A percentile compares a stretch with the other conserved stretches of the same genome.
Evolutionary conservation across 1,139 yeast species (phyloP).

Genomic region (Geotrichum cucujoidarum): DNA sequence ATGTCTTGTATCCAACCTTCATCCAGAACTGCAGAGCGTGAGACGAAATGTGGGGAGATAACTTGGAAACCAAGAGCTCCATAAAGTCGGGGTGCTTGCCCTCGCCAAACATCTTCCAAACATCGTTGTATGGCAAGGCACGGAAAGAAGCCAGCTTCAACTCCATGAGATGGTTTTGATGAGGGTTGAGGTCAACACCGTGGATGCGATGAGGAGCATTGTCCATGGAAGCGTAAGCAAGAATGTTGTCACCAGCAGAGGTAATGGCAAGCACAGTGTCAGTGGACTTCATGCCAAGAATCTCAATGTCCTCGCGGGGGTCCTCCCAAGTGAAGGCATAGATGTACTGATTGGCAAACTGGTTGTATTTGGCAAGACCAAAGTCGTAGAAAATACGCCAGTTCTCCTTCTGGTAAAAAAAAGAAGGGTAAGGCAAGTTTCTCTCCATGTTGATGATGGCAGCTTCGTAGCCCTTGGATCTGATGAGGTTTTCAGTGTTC

Average conservation of each 20-base stretch:
- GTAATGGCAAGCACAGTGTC: constrained; percentile 80
- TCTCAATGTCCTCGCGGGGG: constrained; percentile 71
- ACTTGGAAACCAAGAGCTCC: constrained; percentile 49
- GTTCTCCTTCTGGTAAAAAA: constrained; percentile 67
- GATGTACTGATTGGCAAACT: constrained; percentile 71
- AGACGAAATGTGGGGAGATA: constrained; percentile 69
- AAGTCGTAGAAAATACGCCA: constrained; percentile 82
- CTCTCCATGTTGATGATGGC: constrained; percentile 57
- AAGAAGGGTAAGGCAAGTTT: constrained; percentile 71
- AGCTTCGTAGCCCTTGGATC: constrained; percentile 70
- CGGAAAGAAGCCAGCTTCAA: constrained; percentile 68
- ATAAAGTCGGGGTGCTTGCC: constrained; percentile 56
- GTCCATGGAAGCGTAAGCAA: constrained; percentile 67
- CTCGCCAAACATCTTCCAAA: constrained; percentile 73
- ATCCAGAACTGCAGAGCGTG: constrained; percentile 80
- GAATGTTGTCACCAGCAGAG: constrained; percentile 78
- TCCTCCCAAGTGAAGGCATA: constrained; percentile 92
- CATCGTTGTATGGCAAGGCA: constrained; percentile 51
- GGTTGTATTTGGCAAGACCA: constrained; percentile 58
- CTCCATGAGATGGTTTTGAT: constrained; percentile 75
- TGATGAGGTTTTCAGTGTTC: constrained; percentile 27
- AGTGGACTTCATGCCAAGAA: constrained; percentile 53
- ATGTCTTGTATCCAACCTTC: constrained; percentile 55
- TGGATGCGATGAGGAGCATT: constrained; percentile 72
- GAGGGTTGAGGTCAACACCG: constrained; percentile 80